Percentiles rank a stretch among this genome's conserved stretches.
phyloP scores from a whole-genome alignment of 202 grass and related monocot species.

The Panicum virgatum region DNA sequence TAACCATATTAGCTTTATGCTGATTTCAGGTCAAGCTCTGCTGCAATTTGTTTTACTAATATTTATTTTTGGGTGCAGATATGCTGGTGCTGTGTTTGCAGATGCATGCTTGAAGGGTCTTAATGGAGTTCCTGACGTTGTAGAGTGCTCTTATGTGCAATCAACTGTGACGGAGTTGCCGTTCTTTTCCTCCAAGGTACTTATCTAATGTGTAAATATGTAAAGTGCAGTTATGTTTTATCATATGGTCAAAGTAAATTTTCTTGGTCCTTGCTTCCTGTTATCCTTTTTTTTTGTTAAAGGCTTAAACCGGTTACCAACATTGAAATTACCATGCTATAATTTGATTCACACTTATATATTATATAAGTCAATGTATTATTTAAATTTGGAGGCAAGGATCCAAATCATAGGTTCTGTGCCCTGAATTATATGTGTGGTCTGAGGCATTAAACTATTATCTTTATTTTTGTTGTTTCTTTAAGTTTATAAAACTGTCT shows the following conservation, averaged over 20 bases:
- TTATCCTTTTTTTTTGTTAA: neutral
- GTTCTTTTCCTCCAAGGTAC: conserved; percentile 98
- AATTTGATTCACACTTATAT: neutral
- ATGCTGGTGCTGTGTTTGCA: conserved; percentile 93
- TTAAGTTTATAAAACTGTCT: neutral
- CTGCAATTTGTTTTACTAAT: neutral
- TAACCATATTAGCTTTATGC: neutral
- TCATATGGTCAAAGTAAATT: conserved; percentile 14
- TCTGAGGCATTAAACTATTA: neutral
- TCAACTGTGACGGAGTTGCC: conserved; percentile 84
- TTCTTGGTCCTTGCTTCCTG: neutral
- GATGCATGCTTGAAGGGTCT: conserved; percentile 98
- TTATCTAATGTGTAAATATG: neutral
- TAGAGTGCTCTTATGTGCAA: conserved; percentile 93
- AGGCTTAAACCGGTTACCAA: neutral
- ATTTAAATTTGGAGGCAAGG: neutral
- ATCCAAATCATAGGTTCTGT: neutral
- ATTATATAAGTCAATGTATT: neutral
- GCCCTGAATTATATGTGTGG: neutral
- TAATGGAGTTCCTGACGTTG: conserved; percentile 75
- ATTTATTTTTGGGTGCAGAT: conserved; percentile 44
- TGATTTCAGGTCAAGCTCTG: neutral
- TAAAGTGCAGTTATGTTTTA: neutral
- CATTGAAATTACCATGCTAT: neutral
- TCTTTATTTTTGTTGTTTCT: neutral